These are phyloP conservation scores for Trypanosoma melophagium DNA, from an alignment of 208 protist genomes.

Conservation along the genomic window DNA sequence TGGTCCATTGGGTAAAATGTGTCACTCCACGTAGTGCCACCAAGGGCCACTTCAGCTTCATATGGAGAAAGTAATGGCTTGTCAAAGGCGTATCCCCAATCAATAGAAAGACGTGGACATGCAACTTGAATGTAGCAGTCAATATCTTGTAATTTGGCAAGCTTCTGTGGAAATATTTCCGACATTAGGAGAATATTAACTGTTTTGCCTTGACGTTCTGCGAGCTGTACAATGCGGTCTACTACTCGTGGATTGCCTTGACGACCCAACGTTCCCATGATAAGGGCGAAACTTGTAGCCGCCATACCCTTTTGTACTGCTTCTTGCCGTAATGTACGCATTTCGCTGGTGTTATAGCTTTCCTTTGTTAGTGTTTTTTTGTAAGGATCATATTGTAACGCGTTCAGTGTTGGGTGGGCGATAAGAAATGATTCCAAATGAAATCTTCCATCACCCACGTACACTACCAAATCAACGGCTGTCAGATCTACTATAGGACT, in stretches of 20 bases:
- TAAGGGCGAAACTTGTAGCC: slow-evolving; percentile 93
- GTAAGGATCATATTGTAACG: slow-evolving; percentile 97
- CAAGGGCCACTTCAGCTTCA: slow-evolving; percentile 94
- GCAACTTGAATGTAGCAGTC: slow-evolving; percentile 97
- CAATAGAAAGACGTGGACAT: slow-evolving; percentile 98
- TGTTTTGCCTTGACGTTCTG: slow-evolving; percentile 63
- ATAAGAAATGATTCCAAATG: slow-evolving; percentile 99
- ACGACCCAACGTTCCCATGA: slow-evolving; percentile 97
- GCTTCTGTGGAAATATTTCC: slow-evolving; percentile 97
- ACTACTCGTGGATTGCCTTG: slow-evolving; percentile 96
- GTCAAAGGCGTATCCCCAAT: slow-evolving; percentile 98
- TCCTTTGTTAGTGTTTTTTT: slow-evolving; percentile 92
- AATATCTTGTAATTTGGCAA: slow-evolving; percentile 89
- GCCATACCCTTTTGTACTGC: slow-evolving; percentile 69
- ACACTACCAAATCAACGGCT: slow-evolving; percentile 83
- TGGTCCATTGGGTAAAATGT: slow-evolving; percentile 97
- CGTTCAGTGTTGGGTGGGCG: slow-evolving; percentile 91
- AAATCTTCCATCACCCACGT: slow-evolving; percentile 98
- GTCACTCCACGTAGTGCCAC: slow-evolving; percentile 76
- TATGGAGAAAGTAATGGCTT: slow-evolving; percentile 97
- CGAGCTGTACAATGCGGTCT: slow-evolving; percentile 83
- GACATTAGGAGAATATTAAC: slow-evolving; percentile 94
- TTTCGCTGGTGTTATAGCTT: slow-evolving; percentile 92
- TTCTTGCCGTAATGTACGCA: slow-evolving; percentile 85
- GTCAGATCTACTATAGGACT: slow-evolving; percentile 90